A percentile compares a stretch with the other conserved stretches of the same genome.
Evolutionary conservation across 352 stramenopile genomes (phyloP).

Genomic region (Thalassiosira livingstoniorum): DNA sequence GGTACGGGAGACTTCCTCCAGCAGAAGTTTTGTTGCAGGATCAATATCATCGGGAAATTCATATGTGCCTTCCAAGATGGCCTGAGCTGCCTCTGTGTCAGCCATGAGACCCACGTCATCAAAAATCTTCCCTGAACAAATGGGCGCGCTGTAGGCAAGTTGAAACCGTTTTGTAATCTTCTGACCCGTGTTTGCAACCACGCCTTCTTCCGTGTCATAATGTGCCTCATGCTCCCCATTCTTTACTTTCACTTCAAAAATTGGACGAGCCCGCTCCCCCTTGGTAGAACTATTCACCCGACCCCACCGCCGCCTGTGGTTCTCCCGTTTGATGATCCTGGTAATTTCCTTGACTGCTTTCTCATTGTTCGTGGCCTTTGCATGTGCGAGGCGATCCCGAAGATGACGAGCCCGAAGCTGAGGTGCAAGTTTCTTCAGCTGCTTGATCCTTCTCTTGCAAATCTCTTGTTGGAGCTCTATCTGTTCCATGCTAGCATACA

Average conservation of each 20-base stretch:
- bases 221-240: not conserved
- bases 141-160: not conserved
- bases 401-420: slow-evolving; percentile 1
- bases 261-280: not conserved
- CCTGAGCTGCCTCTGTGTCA: not conserved
- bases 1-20: not conserved
- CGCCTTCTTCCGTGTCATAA: not conserved
- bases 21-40: not conserved
- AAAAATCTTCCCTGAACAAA: not conserved
- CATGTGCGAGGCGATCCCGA: not conserved
- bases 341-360: not conserved
- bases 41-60: not conserved
- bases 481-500: not conserved
- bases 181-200: not conserved
- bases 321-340: slow-evolving; percentile 1
- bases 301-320: not conserved
- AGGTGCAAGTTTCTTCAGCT: not conserved
- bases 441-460: not conserved
- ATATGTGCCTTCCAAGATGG: slow-evolving; percentile 10
- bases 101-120: slow-evolving; percentile 6
- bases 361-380: not conserved
- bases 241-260: not conserved
- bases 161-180: not conserved
- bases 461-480: not conserved
- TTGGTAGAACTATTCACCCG: not conserved